These are phyloP conservation scores for Staphylotrichum tortipilum DNA, from an alignment of 495 filamentous ascomycete genomes.

Conservation along the genomic window DNA sequence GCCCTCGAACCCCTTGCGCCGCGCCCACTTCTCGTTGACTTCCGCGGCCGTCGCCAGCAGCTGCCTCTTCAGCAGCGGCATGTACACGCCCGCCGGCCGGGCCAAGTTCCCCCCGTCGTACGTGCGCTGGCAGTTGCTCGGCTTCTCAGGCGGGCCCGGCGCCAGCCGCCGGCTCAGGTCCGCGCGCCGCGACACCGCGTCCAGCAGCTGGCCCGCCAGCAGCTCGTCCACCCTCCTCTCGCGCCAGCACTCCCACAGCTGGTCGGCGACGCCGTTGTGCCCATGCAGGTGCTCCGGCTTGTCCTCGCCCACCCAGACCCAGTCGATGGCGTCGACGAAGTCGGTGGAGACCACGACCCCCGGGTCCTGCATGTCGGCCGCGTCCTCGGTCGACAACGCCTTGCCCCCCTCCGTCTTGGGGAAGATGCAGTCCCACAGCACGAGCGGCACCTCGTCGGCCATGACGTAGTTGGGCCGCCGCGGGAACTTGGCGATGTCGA, in stretches of 20 bases:
- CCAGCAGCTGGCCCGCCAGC: conserved; percentile 58
- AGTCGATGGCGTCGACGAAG: conserved; percentile 54
- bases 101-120: conserved; percentile 63
- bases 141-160: conserved; percentile 15
- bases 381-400: background rate
- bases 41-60: conserved; percentile 57
- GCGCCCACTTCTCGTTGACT: conserved; percentile 69
- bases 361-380: conserved; percentile 26
- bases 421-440: conserved; percentile 93
- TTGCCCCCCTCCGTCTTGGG: conserved; percentile 41
- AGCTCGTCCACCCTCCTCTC: conserved; percentile 82
- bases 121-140: conserved; percentile 43
- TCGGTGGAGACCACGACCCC: conserved; percentile 26
- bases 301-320: conserved; percentile 66
- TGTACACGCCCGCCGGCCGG: conserved; percentile 56
- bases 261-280: conserved; percentile 56
- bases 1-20: conserved; percentile 56
- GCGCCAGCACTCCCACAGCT: conserved; percentile 75
- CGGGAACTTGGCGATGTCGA: conserved; percentile 62
- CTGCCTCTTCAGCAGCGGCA: conserved; percentile 57
- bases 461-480: conserved; percentile 76
- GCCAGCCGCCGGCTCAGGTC: conserved; percentile 17
- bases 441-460: conserved; percentile 79
- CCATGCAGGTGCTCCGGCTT: conserved; percentile 45
- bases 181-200: conserved; percentile 49